These are phyloP conservation scores for Lindgomyces ingoldianus DNA, from an alignment of 495 filamentous ascomycete species.

Conservation along the genomic window DNA sequence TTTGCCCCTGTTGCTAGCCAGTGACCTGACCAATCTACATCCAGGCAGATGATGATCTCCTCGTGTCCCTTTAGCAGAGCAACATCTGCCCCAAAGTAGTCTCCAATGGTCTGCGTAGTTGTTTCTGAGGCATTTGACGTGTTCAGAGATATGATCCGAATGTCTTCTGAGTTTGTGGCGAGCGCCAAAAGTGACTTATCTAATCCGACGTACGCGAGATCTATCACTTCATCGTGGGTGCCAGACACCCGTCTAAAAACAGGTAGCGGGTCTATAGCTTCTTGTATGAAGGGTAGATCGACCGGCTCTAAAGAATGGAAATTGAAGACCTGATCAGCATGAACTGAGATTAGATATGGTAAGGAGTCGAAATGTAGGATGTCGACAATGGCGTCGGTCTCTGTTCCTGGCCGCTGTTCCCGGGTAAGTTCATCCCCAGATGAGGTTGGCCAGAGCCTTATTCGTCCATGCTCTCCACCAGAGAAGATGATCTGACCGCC, in stretches of 20 bases:
- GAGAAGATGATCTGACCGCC: conserved; percentile 71
- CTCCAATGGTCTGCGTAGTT: conserved; percentile 1
- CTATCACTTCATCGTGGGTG: conserved; percentile 96
- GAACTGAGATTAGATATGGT: conserved; percentile 75
- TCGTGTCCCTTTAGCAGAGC: conserved; percentile 83
- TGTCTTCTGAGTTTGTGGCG: conserved; percentile 91
- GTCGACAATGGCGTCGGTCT: conserved; percentile 75
- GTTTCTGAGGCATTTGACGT: conserved; percentile 9
- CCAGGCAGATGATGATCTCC: conserved; percentile 93
- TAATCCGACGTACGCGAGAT: conserved; percentile 78
- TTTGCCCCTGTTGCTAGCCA: conserved; percentile 97
- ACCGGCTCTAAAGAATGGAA: conserved; percentile 60
- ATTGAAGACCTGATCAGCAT: conserved; percentile 81
- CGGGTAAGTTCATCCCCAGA: conserved; percentile 75
- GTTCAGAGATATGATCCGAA: conserved; percentile 75
- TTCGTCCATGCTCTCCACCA: conserved; percentile 78
- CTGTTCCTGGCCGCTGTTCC: conserved; percentile 64
- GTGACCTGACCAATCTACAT: conserved; percentile 92
- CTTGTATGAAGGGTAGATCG: conserved; percentile 45
- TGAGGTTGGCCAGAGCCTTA: conserved; percentile 79
- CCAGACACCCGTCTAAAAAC: conserved; percentile 78
- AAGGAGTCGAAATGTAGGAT: conserved; percentile 63
- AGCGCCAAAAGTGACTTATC: conserved; percentile 81
- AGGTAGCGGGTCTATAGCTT: conserved; percentile 49
- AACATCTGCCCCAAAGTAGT: conserved; percentile 84